Percentiles rank a stretch among this genome's conserved stretches.
Evolutionary conservation across 2,329 filamentous ascomycete genomes (phyloP).

Genomic region (Colletotrichum filicis): DNA sequence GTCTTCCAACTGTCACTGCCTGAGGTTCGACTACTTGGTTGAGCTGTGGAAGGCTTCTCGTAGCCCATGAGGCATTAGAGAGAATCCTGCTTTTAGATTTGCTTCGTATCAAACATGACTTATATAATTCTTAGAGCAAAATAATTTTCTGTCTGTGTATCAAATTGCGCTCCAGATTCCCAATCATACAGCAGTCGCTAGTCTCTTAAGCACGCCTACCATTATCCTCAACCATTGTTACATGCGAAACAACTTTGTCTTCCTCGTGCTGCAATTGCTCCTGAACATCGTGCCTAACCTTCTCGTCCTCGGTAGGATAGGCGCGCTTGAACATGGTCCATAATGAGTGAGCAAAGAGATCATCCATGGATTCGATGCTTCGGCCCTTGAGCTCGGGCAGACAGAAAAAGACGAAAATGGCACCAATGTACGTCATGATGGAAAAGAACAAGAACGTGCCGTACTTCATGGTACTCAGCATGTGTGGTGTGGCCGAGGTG

Average conservation of each 20-base stretch:
- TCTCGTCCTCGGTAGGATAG: slow-evolving; percentile 61
- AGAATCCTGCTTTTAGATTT: not conserved
- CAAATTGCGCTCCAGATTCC: not conserved
- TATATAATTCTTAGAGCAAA: not conserved
- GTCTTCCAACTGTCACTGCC: too few relatives aligned
- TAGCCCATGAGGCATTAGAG: not conserved
- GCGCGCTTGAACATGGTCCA: slow-evolving; percentile 54
- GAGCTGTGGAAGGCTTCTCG: too few relatives aligned
- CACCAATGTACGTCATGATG: slow-evolving; percentile 20
- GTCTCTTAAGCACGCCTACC: not conserved
- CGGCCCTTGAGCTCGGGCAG: slow-evolving; percentile 62
- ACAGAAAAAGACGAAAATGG: slow-evolving; percentile 56
- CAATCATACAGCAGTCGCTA: not conserved
- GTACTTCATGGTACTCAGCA: slow-evolving; percentile 34
- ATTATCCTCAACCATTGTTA: slow-evolving; percentile 19
- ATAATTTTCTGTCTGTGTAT: too few relatives aligned
- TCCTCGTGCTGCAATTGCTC: slow-evolving; percentile 7
- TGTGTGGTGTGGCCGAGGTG: slow-evolving; percentile 41
- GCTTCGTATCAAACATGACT: not conserved
- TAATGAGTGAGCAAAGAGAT: slow-evolving; percentile 53
- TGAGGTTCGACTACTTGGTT: too few relatives aligned
- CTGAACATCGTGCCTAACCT: slow-evolving; percentile 21
- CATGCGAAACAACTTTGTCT: not conserved
- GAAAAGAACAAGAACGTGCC: slow-evolving; percentile 34
- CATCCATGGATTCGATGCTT: slow-evolving; percentile 60